A percentile compares a stretch with the other conserved stretches of the same genome.
These are phyloP conservation scores for Daedaleopsis nitida DNA, from an alignment of 768 basidiomycete species.

Conservation along the genomic window DNA sequence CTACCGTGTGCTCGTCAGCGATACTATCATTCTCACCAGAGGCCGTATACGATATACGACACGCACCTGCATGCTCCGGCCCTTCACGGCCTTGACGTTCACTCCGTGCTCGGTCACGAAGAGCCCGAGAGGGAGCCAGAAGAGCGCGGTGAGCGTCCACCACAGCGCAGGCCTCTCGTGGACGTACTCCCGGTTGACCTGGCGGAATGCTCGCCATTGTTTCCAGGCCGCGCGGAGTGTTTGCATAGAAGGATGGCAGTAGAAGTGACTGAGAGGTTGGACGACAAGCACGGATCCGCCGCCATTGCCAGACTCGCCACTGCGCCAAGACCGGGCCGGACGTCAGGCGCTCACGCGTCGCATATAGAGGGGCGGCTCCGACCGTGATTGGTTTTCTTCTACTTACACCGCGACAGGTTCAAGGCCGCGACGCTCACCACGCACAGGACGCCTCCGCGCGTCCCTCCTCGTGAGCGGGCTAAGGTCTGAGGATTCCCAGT, in stretches of 20 bases:
- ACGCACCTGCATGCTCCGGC: constrained; percentile 75
- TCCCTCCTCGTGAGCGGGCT: neutral
- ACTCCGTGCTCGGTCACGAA: constrained; percentile 53
- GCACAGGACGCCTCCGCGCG: neutral
- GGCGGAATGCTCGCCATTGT: neutral
- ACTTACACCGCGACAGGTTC: neutral
- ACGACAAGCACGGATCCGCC: no score
- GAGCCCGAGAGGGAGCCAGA: constrained; percentile 60
- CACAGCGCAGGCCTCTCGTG: constrained; percentile 11
- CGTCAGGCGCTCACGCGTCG: no score
- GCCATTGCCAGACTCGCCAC: no score
- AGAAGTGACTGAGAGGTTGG: no score
- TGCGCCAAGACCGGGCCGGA: no score
- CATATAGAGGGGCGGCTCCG: no score
- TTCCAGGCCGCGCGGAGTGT: neutral
- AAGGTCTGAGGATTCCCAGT: neutral
- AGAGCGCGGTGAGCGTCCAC: constrained; percentile 38
- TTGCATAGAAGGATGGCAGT: neutral
- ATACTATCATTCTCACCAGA: neutral
- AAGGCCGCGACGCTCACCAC: neutral
- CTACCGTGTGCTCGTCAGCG: constrained; percentile 35
- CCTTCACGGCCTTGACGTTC: constrained; percentile 55
- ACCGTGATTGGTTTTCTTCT: no score
- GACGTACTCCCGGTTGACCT: constrained; percentile 1
- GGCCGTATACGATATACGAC: neutral